A percentile compares a stretch with the other conserved stretches of the same genome.
These are phyloP conservation scores for Omphalotus olearius DNA, from an alignment of 1,284 basidiomycete genomes.

Conservation along the genomic window DNA sequence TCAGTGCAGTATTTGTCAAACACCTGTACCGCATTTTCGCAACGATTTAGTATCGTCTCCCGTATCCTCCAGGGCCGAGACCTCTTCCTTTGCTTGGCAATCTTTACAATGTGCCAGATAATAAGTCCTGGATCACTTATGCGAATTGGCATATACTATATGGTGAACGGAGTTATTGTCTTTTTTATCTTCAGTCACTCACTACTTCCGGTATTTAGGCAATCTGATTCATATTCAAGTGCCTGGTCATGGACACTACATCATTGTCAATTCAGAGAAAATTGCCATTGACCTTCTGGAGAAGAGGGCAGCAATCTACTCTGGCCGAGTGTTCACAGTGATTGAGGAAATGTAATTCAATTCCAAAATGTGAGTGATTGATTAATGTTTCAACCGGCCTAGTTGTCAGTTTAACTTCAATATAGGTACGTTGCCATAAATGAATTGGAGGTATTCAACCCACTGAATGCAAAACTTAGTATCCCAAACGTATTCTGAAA, in stretches of 20 bases:
- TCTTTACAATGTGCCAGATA: constrained; percentile 47
- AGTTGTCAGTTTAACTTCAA: background rate
- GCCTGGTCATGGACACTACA: background rate
- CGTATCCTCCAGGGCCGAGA: constrained; percentile 43
- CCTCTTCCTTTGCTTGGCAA: constrained; percentile 49
- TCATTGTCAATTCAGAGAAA: constrained; percentile 37
- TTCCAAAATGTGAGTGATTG: background rate
- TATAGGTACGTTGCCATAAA: background rate
- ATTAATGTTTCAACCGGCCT: background rate
- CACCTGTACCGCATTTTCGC: no score
- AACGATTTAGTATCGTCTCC: background rate
- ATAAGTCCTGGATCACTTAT: constrained; percentile 51
- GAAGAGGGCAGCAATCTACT: constrained; percentile 41
- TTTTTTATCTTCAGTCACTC: no score
- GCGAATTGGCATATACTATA: constrained; percentile 48
- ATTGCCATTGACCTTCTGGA: constrained; percentile 43
- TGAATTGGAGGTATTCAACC: background rate
- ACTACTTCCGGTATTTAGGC: background rate
- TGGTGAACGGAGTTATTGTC: constrained; percentile 27
- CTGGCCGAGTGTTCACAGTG: constrained; percentile 36
- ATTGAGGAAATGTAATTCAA: constrained; percentile 22
- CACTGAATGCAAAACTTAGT: background rate
- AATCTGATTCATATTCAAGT: background rate
- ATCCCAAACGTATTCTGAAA: constrained; percentile 19
- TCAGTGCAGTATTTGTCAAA: no score